phyloP scores from a whole-genome alignment of 2,329 filamentous ascomycete genomes.

The Penicillium janthinellum region DNA sequence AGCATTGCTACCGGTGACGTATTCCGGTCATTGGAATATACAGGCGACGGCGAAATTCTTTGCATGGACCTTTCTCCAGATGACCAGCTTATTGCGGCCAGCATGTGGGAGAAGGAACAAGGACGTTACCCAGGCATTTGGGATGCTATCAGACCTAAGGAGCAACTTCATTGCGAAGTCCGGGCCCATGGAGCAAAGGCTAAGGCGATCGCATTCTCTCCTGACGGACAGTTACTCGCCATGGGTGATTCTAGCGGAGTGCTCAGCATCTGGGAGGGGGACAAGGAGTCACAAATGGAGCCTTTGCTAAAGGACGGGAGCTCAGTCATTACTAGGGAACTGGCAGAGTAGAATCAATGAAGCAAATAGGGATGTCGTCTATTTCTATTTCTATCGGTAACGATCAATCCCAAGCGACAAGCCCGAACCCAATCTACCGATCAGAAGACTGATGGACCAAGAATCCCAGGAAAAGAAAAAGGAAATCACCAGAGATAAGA shows the following conservation, averaged over 20 bases:
- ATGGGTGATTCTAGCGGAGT: not conserved
- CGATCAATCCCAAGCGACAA: conserved; percentile 11
- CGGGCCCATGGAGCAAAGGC: not conserved
- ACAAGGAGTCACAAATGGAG: not conserved
- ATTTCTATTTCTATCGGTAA: conserved; percentile 26
- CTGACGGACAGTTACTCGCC: not conserved
- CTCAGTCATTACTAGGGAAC: no score
- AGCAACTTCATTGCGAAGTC: not conserved
- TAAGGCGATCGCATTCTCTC: not conserved
- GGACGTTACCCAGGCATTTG: not conserved
- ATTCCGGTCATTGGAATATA: not conserved
- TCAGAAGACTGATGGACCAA: conserved; percentile 5
- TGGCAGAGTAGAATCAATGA: no score
- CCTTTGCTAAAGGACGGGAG: no score
- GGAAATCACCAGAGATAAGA: conserved; percentile 8
- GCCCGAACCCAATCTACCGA: conserved; percentile 5
- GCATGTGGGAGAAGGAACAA: not conserved
- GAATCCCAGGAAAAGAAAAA: conserved; percentile 14
- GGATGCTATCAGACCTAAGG: not conserved
- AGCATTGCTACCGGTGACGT: not conserved
- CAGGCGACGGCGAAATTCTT: not conserved
- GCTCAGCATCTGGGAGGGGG: not conserved
- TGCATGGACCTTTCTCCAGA: not conserved
- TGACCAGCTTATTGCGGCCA: not conserved
- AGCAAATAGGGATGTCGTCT: conserved; percentile 8